These are phyloP conservation scores for Oryza rufipogon DNA, from an alignment of 176 grass and related monocot species.

Conservation along the genomic window DNA sequence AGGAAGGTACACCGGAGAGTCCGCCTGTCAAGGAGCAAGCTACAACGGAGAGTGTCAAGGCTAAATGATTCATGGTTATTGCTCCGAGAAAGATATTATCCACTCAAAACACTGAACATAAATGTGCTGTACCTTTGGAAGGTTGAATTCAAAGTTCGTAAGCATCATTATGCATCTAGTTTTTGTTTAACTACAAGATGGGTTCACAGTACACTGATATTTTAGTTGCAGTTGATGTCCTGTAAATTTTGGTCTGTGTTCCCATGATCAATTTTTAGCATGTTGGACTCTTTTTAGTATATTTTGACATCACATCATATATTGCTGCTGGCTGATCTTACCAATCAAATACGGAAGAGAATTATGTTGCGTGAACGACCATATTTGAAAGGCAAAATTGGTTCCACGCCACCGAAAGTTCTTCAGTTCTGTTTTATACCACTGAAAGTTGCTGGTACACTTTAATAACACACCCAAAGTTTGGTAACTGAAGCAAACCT, in stretches of 20 bases:
- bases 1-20: conserved; percentile 25
- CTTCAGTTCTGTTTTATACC: too few relatives aligned
- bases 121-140: not conserved
- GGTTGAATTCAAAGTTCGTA: not conserved
- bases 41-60: conserved; percentile 50
- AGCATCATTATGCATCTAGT: not conserved
- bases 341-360: not conserved
- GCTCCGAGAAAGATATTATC: not conserved
- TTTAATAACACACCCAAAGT: too few relatives aligned
- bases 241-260: not conserved
- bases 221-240: not conserved
- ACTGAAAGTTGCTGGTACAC: too few relatives aligned
- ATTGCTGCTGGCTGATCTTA: not conserved
- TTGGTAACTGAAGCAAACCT: not conserved
- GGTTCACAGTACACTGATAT: not conserved
- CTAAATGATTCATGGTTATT: conserved; percentile 42
- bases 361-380: not conserved
- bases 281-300: not conserved
- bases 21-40: conserved; percentile 31
- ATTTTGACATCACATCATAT: not conserved
- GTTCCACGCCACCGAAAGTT: too few relatives aligned
- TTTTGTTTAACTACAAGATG: not conserved
- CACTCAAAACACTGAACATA: not conserved
- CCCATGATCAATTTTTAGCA: not conserved
- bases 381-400: not conserved